phyloP scores from a whole-genome alignment of 169 alveolate genomes.

The Babesia bigemina region DNA sequence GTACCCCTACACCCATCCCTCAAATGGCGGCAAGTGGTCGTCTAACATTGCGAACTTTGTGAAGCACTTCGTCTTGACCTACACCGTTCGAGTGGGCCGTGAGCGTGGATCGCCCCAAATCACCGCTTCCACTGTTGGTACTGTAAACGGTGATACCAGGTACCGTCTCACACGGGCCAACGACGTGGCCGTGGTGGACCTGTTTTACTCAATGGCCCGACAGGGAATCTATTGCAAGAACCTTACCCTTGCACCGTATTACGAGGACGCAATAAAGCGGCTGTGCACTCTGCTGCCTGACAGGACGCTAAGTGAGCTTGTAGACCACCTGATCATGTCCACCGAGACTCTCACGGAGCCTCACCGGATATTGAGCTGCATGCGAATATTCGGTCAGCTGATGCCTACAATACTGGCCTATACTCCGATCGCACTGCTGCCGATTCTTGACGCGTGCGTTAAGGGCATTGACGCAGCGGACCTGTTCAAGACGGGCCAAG shows the following conservation, averaged over 20 bases:
- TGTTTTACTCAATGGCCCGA: conserved; percentile 33
- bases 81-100: conserved; percentile 35
- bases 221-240: conserved; percentile 58
- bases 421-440: conserved; percentile 45
- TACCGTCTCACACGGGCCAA: conserved; percentile 2
- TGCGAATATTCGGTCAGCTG: conserved; percentile 56
- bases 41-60: conserved; percentile 46
- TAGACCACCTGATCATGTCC: conserved; percentile 36
- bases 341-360: conserved; percentile 56
- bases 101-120: conserved; percentile 18
- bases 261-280: conserved; percentile 53
- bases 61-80: conserved; percentile 26
- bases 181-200: conserved; percentile 26
- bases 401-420: conserved; percentile 46
- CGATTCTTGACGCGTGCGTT: conserved; percentile 35
- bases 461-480: conserved; percentile 61
- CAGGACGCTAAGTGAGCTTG: background rate
- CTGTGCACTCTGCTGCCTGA: conserved; percentile 54
- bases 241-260: conserved; percentile 31
- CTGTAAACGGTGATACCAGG: background rate
- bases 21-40: conserved; percentile 68
- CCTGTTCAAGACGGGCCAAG: conserved; percentile 61
- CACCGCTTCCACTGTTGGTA: conserved; percentile 5
- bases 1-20: conserved; percentile 70
- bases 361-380: conserved; percentile 43